A percentile compares a stretch with the other conserved stretches of the same genome.
Conservation (phyloP, 2,329 filamentous ascomycete genomes). For the Keithomyces neogunnii region DNA sequence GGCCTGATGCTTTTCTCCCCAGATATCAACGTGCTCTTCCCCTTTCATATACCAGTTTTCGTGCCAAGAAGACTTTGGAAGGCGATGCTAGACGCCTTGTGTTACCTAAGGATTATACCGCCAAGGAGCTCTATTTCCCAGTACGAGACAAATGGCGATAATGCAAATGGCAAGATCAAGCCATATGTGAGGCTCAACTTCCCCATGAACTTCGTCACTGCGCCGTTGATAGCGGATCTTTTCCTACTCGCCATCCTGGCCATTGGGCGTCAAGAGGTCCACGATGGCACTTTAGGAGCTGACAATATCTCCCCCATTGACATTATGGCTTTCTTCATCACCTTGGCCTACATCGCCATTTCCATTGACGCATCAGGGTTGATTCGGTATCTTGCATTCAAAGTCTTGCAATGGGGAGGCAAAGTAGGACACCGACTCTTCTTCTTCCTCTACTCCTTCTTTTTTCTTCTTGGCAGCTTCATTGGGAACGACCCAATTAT, state of each 20-base stretch:
- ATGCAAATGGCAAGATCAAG: conserved; percentile 20
- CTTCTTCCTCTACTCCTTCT: conserved; percentile 67
- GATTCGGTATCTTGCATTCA: conserved; percentile 63
- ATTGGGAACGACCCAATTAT: conserved; percentile 73
- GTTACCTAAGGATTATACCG: conserved; percentile 41
- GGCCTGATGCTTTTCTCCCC: background rate
- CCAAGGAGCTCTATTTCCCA: conserved; percentile 23
- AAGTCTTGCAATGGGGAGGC: conserved; percentile 59
- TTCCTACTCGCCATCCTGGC: conserved; percentile 62
- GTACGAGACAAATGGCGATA: conserved; percentile 14
- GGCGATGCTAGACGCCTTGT: conserved; percentile 27
- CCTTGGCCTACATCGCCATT: conserved; percentile 67
- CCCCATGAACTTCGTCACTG: conserved; percentile 63
- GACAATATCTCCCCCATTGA: conserved; percentile 61
- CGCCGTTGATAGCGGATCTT: conserved; percentile 61
- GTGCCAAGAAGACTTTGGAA: conserved; percentile 44
- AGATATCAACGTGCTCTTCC: conserved; percentile 64
- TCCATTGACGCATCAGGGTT: conserved; percentile 69
- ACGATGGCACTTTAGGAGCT: conserved; percentile 58
- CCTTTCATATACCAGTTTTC: conserved; percentile 55
- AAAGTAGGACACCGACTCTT: conserved; percentile 59
- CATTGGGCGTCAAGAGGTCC: conserved; percentile 58
- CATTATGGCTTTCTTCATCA: conserved; percentile 69
- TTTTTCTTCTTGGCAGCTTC: conserved; percentile 57
- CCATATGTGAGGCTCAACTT: conserved; percentile 44